A percentile compares a stretch with the other conserved stretches of the same genome.
Conservation (phyloP, 106 monocot species). For the Platanthera zijinensis region DNA sequence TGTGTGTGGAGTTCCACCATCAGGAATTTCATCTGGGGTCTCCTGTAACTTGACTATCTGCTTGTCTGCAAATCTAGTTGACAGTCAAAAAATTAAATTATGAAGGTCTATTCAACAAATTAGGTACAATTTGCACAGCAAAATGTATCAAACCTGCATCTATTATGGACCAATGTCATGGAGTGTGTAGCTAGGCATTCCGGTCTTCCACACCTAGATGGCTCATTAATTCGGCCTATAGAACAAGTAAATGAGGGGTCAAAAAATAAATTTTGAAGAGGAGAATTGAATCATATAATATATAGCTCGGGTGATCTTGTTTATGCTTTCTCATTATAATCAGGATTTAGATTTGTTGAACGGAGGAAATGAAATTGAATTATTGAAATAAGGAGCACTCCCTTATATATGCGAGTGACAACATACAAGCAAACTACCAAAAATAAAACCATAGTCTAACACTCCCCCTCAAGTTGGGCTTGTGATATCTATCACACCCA, state of each 20-base stretch:
- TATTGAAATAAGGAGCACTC: too few species aligned
- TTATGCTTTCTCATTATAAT: not conserved
- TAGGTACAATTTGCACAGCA: not conserved
- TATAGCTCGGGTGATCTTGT: not conserved
- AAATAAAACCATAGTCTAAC: too few species aligned
- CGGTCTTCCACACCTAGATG: slow-evolving; percentile 56
- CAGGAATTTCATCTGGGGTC: slow-evolving; percentile 97
- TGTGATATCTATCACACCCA: too few species aligned
- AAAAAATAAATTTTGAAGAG: not conserved
- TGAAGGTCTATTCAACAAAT: not conserved
- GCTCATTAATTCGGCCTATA: slow-evolving; percentile 84
- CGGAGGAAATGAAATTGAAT: too few species aligned
- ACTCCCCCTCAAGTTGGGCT: too few species aligned
- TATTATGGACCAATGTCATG: slow-evolving; percentile 88
- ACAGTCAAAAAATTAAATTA: slow-evolving; percentile 11
- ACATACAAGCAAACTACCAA: too few species aligned
- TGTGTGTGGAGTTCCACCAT: slow-evolving; percentile 94
- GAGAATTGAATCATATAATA: not conserved
- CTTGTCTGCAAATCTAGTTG: slow-evolving; percentile 84
- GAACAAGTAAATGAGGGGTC: slow-evolving; percentile 4
- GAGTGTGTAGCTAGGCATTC: slow-evolving; percentile 71
- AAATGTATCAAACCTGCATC: slow-evolving; percentile 64
- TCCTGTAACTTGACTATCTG: slow-evolving; percentile 97
- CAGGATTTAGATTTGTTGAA: too few species aligned
- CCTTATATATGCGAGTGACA: too few species aligned